Base-by-base conservation (phyloP, 1,139 yeast species). In the Nakaseomyces uthaithaninus region DNA sequence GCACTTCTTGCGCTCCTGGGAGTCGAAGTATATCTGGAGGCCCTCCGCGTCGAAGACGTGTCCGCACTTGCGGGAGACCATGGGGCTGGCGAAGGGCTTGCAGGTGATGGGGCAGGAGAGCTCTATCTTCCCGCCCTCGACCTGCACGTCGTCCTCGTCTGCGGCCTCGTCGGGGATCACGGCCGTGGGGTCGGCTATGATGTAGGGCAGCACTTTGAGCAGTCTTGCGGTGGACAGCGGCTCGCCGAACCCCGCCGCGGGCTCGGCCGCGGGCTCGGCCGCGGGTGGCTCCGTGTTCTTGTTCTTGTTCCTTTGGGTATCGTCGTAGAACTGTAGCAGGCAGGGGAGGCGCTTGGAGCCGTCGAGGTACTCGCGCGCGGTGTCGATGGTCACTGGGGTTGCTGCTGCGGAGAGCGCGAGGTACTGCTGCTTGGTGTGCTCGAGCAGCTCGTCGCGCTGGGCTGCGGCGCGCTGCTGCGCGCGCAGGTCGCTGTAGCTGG, bases 61-160 rank as follows among this genome's bases (percentile, higher is more conserved):
- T 1, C 66, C 65, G 58, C 93, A 82, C 30, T 53, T 58, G 25
- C 53, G 60, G 4, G 81, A 74, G 19, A 64, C 68, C 50, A 74
- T 65, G 1, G 93, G 91, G 2, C 62, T 60, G 22, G 55, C 63
- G 55, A 72, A 79, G 30, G 63, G 58, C 42, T 69, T 65, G 46
- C 72, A 58, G 0, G 86, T 74, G 10, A 81, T 65, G 0, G 91
- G 89, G 55, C 86, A 85, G 30, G 67, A 69, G 41, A 82, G 57
- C 33, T 78, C 75, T 15, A 82, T 65, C 39, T 65, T 73, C 27
- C 91, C 91, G 39, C 91, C 93, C 3, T 74, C 74, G 4, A 80
- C 70, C 33, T 69, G 72, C 31, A 80, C 43, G 15, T 78, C 85
- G 10, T 74, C 80, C 25, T 75, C 80, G 14, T 64, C 74, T n/a